Base-by-base conservation (phyloP, 768 basidiomycete genomes). In the Boletus sp. region DNA sequence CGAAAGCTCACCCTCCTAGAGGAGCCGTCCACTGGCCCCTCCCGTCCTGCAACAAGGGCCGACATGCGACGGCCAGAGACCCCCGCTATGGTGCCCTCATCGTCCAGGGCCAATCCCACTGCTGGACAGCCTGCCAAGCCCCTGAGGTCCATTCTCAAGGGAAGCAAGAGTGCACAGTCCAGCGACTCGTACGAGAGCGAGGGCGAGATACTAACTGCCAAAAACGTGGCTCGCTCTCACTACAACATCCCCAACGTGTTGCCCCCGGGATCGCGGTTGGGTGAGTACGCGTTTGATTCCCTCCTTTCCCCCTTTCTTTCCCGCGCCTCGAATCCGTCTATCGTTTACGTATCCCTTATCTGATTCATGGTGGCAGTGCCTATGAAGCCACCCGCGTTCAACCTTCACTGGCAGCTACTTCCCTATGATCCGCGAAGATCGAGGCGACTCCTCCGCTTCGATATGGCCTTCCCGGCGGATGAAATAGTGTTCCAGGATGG, bases 371-470 rank as follows among this genome's bases (percentile, higher is more conserved):
- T 45, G 44, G 44, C 44, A 45, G 44, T 45, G 44, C 44, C 44
- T 7, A 76, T 72, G 68, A 79, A 78, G 59, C 70, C 62, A 12
- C 76, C 77, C 30, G 66, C 75, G 1, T 71, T 78, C 47, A 64
- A 77, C 55, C 59, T 81, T 53, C 76, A 76, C 58, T 84, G 82
- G 83, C 78, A 77, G 50, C 63, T 83, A 17, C 72, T 80, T 42
- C 78, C 80, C 17, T 80, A 68, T 54, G 67, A 70, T 52, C 47
- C 44, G 32, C 67, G 72, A 24, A 61, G 65, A 52, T 65, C 70
- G 45, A 73, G 64, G 41, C 78, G 73, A 8, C 61, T 73, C 20
- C 55, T 83, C 14, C 77, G 75, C 57, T 85, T 83, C 65, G 84
- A 85, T 55, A 67, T 77, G 56, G 79, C 76, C 5, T 81, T 82